These are phyloP conservation scores for Curvularia hawaiiensis DNA, from an alignment of 2,329 filamentous ascomycete genomes.

Conservation along the genomic window DNA sequence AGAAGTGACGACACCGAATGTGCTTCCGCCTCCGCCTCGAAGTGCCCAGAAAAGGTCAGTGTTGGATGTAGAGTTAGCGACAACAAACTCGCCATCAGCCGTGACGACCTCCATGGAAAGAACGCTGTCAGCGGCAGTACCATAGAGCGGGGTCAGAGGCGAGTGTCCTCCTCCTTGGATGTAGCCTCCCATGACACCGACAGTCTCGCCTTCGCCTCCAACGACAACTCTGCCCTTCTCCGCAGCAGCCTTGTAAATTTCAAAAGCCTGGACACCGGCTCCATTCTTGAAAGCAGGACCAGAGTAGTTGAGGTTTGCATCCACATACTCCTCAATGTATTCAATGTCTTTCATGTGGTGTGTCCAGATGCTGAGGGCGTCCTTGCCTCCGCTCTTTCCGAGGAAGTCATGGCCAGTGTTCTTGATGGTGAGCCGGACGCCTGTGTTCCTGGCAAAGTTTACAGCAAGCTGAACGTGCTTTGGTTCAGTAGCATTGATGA, in stretches of 20 bases:
- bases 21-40: constrained; percentile 44
- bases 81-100: constrained; percentile 38
- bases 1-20: constrained; percentile 41
- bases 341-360: constrained; percentile 44
- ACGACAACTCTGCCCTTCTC: constrained; percentile 56
- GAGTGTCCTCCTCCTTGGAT: constrained; percentile 60
- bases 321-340: constrained; percentile 41
- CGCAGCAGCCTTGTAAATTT: constrained; percentile 59
- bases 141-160: constrained; percentile 55
- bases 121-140: constrained; percentile 45
- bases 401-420: constrained; percentile 47
- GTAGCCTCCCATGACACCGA: constrained; percentile 56
- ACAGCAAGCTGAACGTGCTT: constrained; percentile 45
- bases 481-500: constrained; percentile 44
- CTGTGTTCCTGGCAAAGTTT: constrained; percentile 44
- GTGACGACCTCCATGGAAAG: constrained; percentile 43
- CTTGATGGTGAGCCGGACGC: constrained; percentile 41
- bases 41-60: constrained; percentile 46
- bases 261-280: constrained; percentile 59
- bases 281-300: constrained; percentile 62
- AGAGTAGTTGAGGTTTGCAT: constrained; percentile 42
- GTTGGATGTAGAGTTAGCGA: constrained; percentile 37
- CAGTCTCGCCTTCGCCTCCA: constrained; percentile 57
- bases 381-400: constrained; percentile 43
- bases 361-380: constrained; percentile 46